Conservation (phyloP, 148 eudicot genomes). For the Heliosperma pusillum region DNA sequence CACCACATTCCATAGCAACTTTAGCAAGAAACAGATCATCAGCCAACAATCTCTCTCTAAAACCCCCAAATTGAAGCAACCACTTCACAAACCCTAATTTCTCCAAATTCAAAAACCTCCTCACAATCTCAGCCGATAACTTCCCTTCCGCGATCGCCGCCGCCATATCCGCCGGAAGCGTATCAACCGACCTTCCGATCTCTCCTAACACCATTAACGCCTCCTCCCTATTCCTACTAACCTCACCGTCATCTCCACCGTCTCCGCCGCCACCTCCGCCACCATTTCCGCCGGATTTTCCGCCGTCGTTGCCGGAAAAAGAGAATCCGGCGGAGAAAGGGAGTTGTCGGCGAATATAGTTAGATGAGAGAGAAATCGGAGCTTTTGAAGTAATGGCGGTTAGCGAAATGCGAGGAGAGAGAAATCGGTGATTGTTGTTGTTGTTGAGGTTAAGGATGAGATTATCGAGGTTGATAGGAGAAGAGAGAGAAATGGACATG, state of each 20-base stretch:
- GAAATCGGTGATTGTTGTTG: neutral
- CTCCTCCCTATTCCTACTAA: constrained; percentile 41
- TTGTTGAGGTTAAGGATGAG: constrained; percentile 1
- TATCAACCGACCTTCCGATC: constrained; percentile 58
- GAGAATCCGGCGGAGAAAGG: constrained; percentile 1
- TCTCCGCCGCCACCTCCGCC: constrained; percentile 35
- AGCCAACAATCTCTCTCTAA: constrained; percentile 78
- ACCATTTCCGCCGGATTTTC: constrained; percentile 16
- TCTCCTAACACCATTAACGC: constrained; percentile 64
- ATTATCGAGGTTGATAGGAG: constrained; percentile 8
- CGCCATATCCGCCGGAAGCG: constrained; percentile 71
- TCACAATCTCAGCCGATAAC: constrained; percentile 59
- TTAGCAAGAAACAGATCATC: constrained; percentile 90
- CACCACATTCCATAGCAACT: constrained; percentile 77
- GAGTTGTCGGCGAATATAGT: constrained; percentile 20
- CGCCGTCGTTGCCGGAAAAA: neutral
- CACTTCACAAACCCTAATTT: constrained; percentile 53
- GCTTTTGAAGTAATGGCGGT: neutral
- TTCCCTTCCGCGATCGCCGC: constrained; percentile 59
- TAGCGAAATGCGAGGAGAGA: constrained; percentile 18
- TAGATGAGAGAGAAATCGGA: constrained; percentile 11
- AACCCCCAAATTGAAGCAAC: constrained; percentile 79
- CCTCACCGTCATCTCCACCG: constrained; percentile 22
- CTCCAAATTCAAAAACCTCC: constrained; percentile 58
- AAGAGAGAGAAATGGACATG: constrained; percentile 29